phyloP scores from a whole-genome alignment of 2,329 filamentous ascomycete genomes.

The Eurotiales sp. region DNA sequence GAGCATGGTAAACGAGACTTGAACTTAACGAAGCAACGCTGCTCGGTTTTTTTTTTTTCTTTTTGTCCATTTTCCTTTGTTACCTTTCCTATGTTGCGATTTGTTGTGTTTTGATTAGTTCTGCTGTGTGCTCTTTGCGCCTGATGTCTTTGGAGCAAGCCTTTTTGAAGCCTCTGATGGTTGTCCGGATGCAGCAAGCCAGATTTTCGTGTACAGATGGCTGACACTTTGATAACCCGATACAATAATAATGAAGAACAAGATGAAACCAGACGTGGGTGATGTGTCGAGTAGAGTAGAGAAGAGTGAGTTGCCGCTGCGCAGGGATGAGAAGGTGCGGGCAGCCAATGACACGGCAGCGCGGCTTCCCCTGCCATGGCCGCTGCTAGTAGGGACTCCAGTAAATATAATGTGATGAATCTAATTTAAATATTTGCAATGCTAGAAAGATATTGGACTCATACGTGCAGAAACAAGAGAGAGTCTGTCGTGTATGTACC shows the following conservation, averaged over 20 bases:
- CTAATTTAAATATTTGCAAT: too few species aligned
- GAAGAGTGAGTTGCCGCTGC: not conserved
- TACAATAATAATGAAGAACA: conserved; percentile 5
- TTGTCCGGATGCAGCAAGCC: not conserved
- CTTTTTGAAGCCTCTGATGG: not conserved
- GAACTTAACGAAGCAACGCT: conserved; percentile 5
- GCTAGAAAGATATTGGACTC: too few species aligned
- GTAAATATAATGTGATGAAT: too few species aligned
- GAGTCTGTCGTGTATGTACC: too few species aligned
- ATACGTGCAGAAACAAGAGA: too few species aligned
- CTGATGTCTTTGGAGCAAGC: not conserved
- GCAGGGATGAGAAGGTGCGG: not conserved
- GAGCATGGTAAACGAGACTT: not conserved
- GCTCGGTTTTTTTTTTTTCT: conserved; percentile 3
- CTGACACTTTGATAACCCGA: not conserved
- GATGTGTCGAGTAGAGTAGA: not conserved
- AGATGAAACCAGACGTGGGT: not conserved
- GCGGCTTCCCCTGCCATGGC: not conserved
- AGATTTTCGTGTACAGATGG: conserved; percentile 2
- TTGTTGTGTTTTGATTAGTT: not conserved
- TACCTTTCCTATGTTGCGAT: not conserved
- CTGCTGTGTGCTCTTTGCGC: not conserved
- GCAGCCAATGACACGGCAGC: not conserved
- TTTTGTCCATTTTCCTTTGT: not conserved
- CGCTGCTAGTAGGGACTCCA: not conserved